phyloP scores from a whole-genome alignment of 768 basidiomycete species.

The Tremella yokohamensis region DNA sequence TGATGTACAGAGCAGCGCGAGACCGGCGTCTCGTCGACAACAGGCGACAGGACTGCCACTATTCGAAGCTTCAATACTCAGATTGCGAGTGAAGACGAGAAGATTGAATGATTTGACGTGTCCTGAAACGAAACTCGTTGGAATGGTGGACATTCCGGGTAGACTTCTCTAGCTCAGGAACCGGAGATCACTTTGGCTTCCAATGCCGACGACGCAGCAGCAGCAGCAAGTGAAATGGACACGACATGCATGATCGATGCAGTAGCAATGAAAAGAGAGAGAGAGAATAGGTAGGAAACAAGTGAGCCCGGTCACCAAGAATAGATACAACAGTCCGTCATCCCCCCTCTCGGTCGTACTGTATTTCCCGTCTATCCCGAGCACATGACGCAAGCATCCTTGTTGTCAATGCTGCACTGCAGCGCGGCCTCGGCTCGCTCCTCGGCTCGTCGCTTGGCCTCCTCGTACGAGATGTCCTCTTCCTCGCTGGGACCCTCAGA shows the following conservation, averaged over 20 bases:
- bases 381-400: constrained; percentile 50
- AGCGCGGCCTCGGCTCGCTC: constrained; percentile 51
- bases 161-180: too few species aligned
- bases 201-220: too few species aligned
- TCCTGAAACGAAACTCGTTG: too few species aligned
- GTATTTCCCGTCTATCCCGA: constrained; percentile 34
- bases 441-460: constrained; percentile 49
- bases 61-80: too few species aligned
- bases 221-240: background rate
- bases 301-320: background rate
- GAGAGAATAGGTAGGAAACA: background rate
- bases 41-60: too few species aligned
- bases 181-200: too few species aligned
- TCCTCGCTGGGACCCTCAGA: constrained; percentile 42
- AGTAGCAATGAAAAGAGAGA: background rate
- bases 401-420: constrained; percentile 51
- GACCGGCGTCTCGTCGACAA: too few species aligned
- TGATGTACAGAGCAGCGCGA: constrained; percentile 1
- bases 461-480: constrained; percentile 50
- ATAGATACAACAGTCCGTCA: constrained; percentile 1
- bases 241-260: constrained; percentile 3
- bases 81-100: too few species aligned
- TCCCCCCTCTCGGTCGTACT: background rate
- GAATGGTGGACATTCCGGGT: too few species aligned
- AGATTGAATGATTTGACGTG: too few species aligned